phyloP scores from a whole-genome alignment of 139 green algal genomes.

The Yamagishiella unicocca region DNA sequence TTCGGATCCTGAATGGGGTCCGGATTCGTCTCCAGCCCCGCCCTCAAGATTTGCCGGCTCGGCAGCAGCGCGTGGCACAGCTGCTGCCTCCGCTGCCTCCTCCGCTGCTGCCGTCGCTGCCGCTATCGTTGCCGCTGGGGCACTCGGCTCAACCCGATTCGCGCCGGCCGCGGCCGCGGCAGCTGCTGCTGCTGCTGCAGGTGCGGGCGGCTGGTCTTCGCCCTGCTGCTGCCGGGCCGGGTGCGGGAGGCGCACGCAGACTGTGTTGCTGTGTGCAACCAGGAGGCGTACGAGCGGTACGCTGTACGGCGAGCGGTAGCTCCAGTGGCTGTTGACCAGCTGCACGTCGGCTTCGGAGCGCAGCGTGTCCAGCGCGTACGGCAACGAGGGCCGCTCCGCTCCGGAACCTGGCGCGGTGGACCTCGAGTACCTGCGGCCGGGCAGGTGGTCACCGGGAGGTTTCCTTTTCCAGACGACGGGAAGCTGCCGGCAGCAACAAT shows the following conservation, averaged over 20 bases:
- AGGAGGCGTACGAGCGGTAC: not conserved
- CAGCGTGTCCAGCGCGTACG: conserved; percentile 15
- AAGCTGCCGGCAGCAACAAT: too few species aligned
- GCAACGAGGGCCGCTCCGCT: too few species aligned
- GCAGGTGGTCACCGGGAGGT: too few species aligned
- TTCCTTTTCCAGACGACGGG: too few species aligned
- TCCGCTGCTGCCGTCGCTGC: too few species aligned
- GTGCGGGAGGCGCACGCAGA: not conserved
- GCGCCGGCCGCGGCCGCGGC: not conserved
- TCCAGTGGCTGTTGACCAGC: conserved; percentile 15
- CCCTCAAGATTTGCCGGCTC: too few species aligned
- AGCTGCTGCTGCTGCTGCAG: not conserved
- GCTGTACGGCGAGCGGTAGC: conserved; percentile 28
- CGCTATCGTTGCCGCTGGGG: too few species aligned
- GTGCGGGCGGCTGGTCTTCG: not conserved
- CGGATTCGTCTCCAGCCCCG: not conserved
- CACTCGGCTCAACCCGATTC: too few species aligned
- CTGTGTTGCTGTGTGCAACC: not conserved
- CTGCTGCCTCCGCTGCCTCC: not conserved
- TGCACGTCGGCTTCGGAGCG: conserved; percentile 1
- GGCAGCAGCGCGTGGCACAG: too few species aligned
- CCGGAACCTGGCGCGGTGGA: too few species aligned
- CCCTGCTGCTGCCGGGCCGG: not conserved
- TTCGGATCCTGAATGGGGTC: not conserved
- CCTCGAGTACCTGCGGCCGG: too few species aligned